Evolutionary conservation across 345 rosid genomes (phyloP).

Genomic region (Noccaea caerulescens): DNA sequence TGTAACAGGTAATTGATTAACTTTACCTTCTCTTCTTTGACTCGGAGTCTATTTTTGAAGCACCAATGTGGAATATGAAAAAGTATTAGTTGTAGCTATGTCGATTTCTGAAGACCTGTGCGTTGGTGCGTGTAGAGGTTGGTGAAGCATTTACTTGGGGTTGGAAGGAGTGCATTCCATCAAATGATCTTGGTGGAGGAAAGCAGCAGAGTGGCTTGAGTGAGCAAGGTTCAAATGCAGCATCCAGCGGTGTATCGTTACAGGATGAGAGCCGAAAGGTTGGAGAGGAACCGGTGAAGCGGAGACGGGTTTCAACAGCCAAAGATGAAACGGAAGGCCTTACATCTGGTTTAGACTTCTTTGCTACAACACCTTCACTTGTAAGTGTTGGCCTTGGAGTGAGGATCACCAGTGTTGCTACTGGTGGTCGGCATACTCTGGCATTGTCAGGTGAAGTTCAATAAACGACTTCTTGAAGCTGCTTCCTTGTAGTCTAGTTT

Average conservation of each 20-base stretch:
- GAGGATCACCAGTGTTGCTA: constrained; percentile 68
- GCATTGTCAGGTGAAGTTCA: constrained; percentile 74
- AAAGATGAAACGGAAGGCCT: constrained; percentile 59
- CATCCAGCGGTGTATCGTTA: constrained; percentile 36
- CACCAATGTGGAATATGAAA: not conserved
- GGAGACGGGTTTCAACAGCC: constrained; percentile 57
- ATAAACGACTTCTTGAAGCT: constrained; percentile 32
- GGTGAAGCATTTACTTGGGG: constrained; percentile 90
- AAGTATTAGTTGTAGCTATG: not conserved
- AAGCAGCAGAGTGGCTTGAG: constrained; percentile 51
- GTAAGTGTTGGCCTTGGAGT: constrained; percentile 71
- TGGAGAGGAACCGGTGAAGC: constrained; percentile 63
- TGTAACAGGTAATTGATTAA: constrained; percentile 55
- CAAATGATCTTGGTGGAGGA: constrained; percentile 49
- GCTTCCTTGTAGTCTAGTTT: constrained; percentile 57
- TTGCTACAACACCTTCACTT: constrained; percentile 54
- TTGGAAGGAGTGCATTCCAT: constrained; percentile 93
- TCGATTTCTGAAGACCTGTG: constrained; percentile 1
- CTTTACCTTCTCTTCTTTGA: constrained; percentile 3
- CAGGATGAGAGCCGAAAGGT: constrained; percentile 45
- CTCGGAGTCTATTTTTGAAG: not conserved
- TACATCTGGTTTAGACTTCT: constrained; percentile 59
- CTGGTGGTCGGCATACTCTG: constrained; percentile 86
- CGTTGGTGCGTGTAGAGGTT: constrained; percentile 49
- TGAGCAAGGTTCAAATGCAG: constrained; percentile 52